These are phyloP conservation scores for Chenopodium formosanum DNA, from an alignment of 148 eudicot species.

Conservation along the genomic window DNA sequence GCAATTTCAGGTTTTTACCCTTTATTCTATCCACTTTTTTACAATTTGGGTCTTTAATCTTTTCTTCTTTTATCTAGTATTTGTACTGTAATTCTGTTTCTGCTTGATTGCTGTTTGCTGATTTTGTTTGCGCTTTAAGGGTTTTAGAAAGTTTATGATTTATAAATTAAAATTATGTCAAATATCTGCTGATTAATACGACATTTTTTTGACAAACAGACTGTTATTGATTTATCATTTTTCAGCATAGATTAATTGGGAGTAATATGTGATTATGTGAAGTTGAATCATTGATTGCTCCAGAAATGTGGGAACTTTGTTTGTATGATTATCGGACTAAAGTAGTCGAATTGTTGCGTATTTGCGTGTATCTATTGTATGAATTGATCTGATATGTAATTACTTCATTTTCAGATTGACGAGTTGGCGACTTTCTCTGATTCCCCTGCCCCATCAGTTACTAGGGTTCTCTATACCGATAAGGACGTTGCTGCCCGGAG, in stretches of 20 bases:
- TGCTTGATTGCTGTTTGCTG: background rate
- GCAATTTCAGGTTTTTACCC: conserved; percentile 49
- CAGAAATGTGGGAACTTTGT: too few species aligned
- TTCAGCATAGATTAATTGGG: too few species aligned
- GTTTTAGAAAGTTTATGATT: background rate
- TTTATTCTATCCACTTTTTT: background rate
- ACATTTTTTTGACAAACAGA: too few species aligned
- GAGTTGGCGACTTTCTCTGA: conserved; percentile 84
- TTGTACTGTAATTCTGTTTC: too few species aligned
- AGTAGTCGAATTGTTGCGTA: too few species aligned
- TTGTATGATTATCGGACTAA: too few species aligned
- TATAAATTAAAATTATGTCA: too few species aligned
- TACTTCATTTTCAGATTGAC: conserved; percentile 55
- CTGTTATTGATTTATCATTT: too few species aligned
- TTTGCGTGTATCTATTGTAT: background rate
- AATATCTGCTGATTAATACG: too few species aligned
- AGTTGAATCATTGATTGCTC: too few species aligned
- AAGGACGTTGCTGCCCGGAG: conserved; percentile 83
- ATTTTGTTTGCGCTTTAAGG: conserved; percentile 11
- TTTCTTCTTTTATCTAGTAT: background rate
- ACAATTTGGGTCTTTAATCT: background rate
- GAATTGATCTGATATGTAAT: background rate
- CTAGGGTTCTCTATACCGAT: conserved; percentile 82
- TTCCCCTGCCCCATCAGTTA: conserved; percentile 87
- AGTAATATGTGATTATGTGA: too few species aligned